A percentile compares a stretch with the other conserved stretches of the same genome.
phyloP scores from a whole-genome alignment of 805 yeast genomes.

The Saccharomycopsis guyanensis region DNA sequence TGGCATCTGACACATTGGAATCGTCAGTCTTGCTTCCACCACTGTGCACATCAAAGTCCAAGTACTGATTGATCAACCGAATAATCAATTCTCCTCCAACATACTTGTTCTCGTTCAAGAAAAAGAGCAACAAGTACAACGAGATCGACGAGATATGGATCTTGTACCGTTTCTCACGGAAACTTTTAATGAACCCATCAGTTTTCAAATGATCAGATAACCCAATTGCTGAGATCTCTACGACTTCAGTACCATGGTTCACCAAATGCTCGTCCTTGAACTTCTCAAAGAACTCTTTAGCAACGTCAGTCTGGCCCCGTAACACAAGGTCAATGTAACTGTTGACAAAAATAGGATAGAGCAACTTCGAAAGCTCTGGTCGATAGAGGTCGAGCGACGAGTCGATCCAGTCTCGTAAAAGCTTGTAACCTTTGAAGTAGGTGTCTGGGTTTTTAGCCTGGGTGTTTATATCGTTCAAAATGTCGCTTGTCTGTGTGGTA shows the following conservation, averaged over 20 bases:
- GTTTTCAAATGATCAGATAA: constrained; percentile 76
- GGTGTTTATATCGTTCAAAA: constrained; percentile 23
- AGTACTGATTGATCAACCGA: constrained; percentile 76
- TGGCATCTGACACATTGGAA: constrained; percentile 36
- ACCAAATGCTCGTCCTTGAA: constrained; percentile 67
- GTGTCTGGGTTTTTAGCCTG: constrained; percentile 55
- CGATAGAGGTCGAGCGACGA: constrained; percentile 84
- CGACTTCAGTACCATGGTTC: constrained; percentile 72
- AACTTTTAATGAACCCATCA: constrained; percentile 73
- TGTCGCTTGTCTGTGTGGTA: constrained; percentile 10
- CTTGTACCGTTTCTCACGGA: constrained; percentile 63
- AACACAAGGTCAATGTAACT: constrained; percentile 68
- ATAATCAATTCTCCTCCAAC: constrained; percentile 87
- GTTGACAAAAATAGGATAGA: constrained; percentile 92
- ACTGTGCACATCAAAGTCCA: constrained; percentile 37
- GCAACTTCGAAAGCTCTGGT: constrained; percentile 74
- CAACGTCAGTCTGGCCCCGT: constrained; percentile 50
- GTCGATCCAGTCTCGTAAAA: constrained; percentile 84
- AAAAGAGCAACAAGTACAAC: constrained; percentile 74
- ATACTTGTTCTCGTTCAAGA: constrained; percentile 84
- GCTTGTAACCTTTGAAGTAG: constrained; percentile 72
- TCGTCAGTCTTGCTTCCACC: constrained; percentile 27
- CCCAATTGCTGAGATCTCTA: constrained; percentile 63
- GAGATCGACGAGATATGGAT: constrained; percentile 76
- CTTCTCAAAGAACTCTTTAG: constrained; percentile 68